Percentiles rank a stretch among this genome's conserved stretches.
Conservation (phyloP, 2,329 filamentous ascomycete genomes). For the Zelopaecilomyces penicillatus region DNA sequence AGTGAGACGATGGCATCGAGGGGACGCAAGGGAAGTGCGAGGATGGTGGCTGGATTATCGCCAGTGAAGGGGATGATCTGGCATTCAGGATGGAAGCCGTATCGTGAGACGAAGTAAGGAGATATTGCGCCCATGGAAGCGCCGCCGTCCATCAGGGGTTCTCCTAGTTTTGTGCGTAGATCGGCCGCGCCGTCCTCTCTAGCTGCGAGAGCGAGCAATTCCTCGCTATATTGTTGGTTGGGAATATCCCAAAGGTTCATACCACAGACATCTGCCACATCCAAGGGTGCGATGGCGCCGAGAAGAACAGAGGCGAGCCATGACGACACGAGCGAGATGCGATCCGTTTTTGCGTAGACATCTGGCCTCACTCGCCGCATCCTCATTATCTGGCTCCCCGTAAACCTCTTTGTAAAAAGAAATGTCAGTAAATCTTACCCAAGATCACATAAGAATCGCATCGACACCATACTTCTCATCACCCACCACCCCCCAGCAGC, state of each 20-base stretch:
- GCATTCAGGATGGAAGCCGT: constrained; percentile 69
- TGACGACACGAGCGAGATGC: constrained; percentile 90
- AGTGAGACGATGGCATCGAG: constrained; percentile 91
- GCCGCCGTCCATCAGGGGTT: constrained; percentile 73
- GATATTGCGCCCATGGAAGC: constrained; percentile 67
- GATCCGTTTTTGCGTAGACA: constrained; percentile 69
- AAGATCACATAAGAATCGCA: no score
- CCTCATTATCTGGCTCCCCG: constrained; percentile 90
- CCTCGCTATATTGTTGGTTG: constrained; percentile 62
- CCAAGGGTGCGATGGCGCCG: constrained; percentile 76
- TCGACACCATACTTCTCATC: no score
- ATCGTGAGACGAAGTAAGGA: constrained; percentile 68
- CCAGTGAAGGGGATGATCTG: constrained; percentile 82
- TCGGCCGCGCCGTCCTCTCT: constrained; percentile 52
- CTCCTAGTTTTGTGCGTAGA: constrained; percentile 70
- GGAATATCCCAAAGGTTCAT: constrained; percentile 96
- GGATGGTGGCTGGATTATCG: constrained; percentile 92
- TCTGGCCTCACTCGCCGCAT: constrained; percentile 73
- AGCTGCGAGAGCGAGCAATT: constrained; percentile 66
- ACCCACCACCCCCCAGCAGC: neutral
- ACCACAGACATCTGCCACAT: constrained; percentile 89
- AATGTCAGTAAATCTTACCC: neutral
- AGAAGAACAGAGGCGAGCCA: constrained; percentile 89
- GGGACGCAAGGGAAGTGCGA: constrained; percentile 77
- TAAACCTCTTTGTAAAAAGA: constrained; percentile 61